Evolutionary conservation across 805 yeast genomes (phyloP).

Genomic region (Wickerhamomyces alni): DNA sequence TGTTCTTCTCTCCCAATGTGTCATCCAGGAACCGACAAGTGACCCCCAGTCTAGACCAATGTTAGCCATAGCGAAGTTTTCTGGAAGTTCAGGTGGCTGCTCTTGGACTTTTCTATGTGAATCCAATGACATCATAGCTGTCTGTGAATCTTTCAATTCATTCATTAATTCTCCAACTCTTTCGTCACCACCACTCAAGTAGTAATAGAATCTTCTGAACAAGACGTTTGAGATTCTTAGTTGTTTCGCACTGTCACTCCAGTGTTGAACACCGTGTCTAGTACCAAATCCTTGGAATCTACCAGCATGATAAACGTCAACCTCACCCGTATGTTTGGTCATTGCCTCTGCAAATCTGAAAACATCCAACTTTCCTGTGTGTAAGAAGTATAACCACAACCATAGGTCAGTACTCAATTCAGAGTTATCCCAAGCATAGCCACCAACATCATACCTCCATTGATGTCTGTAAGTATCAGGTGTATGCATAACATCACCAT

Average conservation of each 20-base stretch:
- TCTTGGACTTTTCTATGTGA: conserved; percentile 2
- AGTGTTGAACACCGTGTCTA: conserved; percentile 2
- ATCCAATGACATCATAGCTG: neutral
- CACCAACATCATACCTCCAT: conserved; percentile 2
- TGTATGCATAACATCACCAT: conserved; percentile 1
- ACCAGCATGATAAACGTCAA: conserved; percentile 1
- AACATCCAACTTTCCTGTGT: neutral
- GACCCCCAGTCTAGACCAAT: conserved; percentile 9
- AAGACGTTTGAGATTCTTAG: neutral
- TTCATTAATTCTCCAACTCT: conserved; percentile 1
- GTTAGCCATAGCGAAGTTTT: conserved; percentile 1
- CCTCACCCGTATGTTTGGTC: conserved; percentile 1
- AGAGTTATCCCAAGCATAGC: conserved; percentile 2
- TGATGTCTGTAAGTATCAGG: conserved; percentile 1
- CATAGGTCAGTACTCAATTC: conserved; percentile 1
- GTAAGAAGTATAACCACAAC: conserved; percentile 1
- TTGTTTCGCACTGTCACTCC: conserved; percentile 1
- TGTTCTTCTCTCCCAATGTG: conserved; percentile 9
- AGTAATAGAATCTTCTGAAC: neutral
- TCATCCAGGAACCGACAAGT: conserved; percentile 5
- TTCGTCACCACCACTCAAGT: conserved; percentile 4
- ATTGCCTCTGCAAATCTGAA: conserved; percentile 1
- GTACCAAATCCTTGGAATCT: conserved; percentile 1
- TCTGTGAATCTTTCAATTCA: neutral
- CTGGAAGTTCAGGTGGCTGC: conserved; percentile 1